phyloP scores from a whole-genome alignment of 2,329 filamentous ascomycete genomes.

The Diaporthe sp. region DNA sequence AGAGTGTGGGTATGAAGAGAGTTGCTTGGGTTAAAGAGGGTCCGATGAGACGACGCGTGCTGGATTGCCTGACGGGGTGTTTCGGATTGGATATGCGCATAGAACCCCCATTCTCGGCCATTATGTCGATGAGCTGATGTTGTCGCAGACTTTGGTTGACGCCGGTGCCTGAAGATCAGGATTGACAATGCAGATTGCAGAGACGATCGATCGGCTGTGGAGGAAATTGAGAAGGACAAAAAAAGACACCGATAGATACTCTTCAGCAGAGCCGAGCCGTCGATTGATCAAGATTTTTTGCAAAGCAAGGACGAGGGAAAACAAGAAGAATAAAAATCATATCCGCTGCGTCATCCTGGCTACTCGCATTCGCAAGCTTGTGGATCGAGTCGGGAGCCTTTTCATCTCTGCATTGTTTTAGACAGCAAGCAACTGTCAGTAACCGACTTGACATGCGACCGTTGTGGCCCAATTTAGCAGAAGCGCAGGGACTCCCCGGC shows the following conservation, averaged over 20 bases:
- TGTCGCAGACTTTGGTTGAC: neutral
- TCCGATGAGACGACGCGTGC: slow-evolving; percentile 11
- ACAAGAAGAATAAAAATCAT: neutral
- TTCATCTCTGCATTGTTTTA: slow-evolving; percentile 23
- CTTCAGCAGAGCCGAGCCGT: neutral
- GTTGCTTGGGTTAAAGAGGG: neutral
- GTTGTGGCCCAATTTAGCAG: neutral
- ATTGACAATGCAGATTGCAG: slow-evolving; percentile 18
- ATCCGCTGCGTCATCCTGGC: neutral
- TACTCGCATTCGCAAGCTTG: slow-evolving; percentile 13
- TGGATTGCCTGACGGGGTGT: slow-evolving; percentile 18
- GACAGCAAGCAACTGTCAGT: neutral
- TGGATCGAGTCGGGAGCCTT: slow-evolving; percentile 1
- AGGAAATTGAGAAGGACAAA: neutral
- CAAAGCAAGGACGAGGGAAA: neutral
- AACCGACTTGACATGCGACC: slow-evolving; percentile 9
- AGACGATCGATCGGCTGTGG: neutral
- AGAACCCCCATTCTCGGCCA: neutral
- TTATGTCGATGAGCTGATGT: neutral
- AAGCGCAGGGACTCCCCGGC: slow-evolving; percentile 10
- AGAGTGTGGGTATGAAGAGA: neutral
- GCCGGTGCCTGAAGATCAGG: slow-evolving; percentile 28
- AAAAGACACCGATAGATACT: neutral
- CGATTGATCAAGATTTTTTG: neutral
- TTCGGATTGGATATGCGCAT: slow-evolving; percentile 18